Conservation (phyloP, 371 early-diverging fungal species). For the Mucor indicus region DNA sequence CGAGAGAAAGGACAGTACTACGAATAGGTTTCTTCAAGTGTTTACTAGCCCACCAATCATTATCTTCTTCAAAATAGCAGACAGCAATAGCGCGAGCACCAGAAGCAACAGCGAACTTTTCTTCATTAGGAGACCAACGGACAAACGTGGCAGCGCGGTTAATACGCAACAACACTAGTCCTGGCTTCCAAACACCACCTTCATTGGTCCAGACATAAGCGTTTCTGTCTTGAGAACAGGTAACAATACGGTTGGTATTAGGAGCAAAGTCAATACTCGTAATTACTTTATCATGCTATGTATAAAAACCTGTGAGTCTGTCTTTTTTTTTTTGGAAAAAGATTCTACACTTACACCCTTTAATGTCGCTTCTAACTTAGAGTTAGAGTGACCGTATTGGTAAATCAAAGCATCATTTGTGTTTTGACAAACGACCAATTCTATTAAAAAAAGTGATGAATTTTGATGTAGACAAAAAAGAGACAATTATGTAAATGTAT, state of each 20-base stretch:
- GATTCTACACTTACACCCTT: conserved; percentile 54
- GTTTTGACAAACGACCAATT: conserved; percentile 90
- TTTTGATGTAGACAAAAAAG: neutral
- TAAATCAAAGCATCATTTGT: conserved; percentile 89
- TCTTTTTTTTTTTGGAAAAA: neutral
- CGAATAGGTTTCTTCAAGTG: conserved; percentile 93
- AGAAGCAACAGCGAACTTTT: conserved; percentile 97
- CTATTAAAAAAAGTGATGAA: conserved; percentile 50
- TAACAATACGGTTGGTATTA: conserved; percentile 90
- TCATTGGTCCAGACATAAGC: conserved; percentile 97
- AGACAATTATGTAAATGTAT: neutral
- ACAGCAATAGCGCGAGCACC: conserved; percentile 89
- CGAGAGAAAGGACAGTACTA: conserved; percentile 85
- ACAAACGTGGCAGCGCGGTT: conserved; percentile 96
- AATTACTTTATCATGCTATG: conserved; percentile 92
- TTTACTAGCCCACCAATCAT: conserved; percentile 96
- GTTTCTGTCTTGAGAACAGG: conserved; percentile 97
- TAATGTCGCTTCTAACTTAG: conserved; percentile 69
- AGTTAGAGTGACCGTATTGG: conserved; percentile 57
- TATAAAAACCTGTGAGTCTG: neutral
- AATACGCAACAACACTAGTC: conserved; percentile 90
- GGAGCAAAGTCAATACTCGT: conserved; percentile 97
- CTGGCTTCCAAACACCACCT: conserved; percentile 82
- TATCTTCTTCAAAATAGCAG: conserved; percentile 94
- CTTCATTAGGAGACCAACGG: conserved; percentile 93